Base-by-base conservation (phyloP, 257 asterid species). In the Datura wrightii region DNA sequence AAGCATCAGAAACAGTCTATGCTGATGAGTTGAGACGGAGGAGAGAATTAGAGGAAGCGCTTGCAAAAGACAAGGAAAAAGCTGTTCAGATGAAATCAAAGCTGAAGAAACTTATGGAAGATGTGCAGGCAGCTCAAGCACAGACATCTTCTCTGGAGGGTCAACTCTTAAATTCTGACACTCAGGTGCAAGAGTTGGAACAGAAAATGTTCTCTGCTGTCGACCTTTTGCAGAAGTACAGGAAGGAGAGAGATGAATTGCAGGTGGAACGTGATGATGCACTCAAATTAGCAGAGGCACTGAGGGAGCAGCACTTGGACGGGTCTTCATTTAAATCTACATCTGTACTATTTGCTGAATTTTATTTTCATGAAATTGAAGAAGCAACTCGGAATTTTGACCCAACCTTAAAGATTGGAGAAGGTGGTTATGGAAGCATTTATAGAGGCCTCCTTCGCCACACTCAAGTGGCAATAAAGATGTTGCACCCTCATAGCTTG, bases 371-470 rank as follows among this genome's bases (percentile, higher is more conserved):
- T 44, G 99, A 96, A 90, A 94, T 96, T 39, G 92, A 94, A 86
- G 94, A 88, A 85, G 99, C 98, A 42, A 93, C 99, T 4, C 60
- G 44, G 82, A 87, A 83, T 87, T 94, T 94, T 82, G 92, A 91
- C 85, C 92, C 89, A 42, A 80, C 87, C 79, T 74, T 89, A 89
- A 93, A 91, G 92, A 93, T 94, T 79, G 98, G 97, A 53, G 97
- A 93, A 90, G 99, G 98, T 62, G 96, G 97, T 84, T 94, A 93
- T 74, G 98, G 99, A 62, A 90, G 87, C 88, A 93, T 94, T 10
- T 94, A 93, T 74, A 92, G 85, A 85, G 98, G 97, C 78, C 66
- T 90, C 82, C 94, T 96, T 65, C 94, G 92, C 80, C 93, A 93
- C 79, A 93, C 98, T 42, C 93, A 89, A 36, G 99, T 96, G 85